Evolutionary conservation across 176 grass and related monocot species (phyloP).

Genomic region (Bothriochloa decipiens): DNA sequence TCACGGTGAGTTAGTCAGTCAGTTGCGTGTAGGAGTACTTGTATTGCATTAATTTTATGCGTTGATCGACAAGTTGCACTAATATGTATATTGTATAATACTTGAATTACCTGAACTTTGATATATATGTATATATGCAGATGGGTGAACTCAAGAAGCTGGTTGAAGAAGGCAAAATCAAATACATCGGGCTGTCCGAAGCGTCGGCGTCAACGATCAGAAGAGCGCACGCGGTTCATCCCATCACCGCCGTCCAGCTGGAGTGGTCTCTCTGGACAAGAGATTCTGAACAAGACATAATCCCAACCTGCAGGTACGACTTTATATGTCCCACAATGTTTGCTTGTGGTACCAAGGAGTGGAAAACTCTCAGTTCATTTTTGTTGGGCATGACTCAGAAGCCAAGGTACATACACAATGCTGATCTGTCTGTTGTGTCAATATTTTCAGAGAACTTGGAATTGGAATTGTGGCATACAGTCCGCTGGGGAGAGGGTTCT

Average conservation of each 20-base stretch:
- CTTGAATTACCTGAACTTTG: no score
- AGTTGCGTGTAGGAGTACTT: background rate
- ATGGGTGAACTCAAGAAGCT: slow-evolving; percentile 64
- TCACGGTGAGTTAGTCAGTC: slow-evolving; percentile 46
- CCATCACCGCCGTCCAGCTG: slow-evolving; percentile 58
- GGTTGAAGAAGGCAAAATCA: slow-evolving; percentile 64
- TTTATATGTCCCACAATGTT: no score
- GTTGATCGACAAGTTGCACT: no score
- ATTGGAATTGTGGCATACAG: slow-evolving; percentile 64
- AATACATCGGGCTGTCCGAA: slow-evolving; percentile 63
- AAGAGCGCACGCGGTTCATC: slow-evolving; percentile 66
- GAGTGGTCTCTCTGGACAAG: slow-evolving; percentile 69
- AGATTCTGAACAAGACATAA: slow-evolving; percentile 52
- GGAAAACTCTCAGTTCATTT: background rate
- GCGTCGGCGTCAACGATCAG: slow-evolving; percentile 58
- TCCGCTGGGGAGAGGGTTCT: slow-evolving; percentile 67
- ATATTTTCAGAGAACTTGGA: slow-evolving; percentile 36
- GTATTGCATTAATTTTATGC: background rate
- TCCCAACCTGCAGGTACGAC: slow-evolving; percentile 56
- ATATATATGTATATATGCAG: no score
- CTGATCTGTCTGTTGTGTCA: background rate
- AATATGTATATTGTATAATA: no score
- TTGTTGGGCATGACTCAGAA: background rate
- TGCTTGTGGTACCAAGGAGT: background rate
- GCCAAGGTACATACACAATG: background rate